These are phyloP conservation scores for Aspergillus fumigatus DNA, from an alignment of 2,329 filamentous ascomycete genomes.

Conservation along the genomic window DNA sequence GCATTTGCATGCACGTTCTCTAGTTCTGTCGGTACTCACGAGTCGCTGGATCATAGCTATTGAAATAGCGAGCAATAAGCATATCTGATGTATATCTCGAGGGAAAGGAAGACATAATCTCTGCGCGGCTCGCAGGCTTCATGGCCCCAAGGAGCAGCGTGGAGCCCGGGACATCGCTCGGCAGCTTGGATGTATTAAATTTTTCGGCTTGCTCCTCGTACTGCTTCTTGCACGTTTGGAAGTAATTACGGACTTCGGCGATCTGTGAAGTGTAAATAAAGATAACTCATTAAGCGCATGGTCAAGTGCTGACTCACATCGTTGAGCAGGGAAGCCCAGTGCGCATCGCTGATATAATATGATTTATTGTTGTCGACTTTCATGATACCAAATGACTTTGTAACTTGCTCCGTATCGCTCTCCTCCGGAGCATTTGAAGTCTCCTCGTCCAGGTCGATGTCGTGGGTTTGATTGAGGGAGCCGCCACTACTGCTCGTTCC, in stretches of 20 bases:
- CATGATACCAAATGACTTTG: constrained; percentile 72
- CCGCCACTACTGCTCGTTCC: constrained; percentile 33
- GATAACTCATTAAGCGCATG: constrained; percentile 1
- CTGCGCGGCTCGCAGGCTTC: constrained; percentile 64
- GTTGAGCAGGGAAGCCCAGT: constrained; percentile 75
- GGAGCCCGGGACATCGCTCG: constrained; percentile 56
- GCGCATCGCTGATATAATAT: constrained; percentile 75
- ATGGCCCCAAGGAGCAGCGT: constrained; percentile 73
- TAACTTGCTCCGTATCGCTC: constrained; percentile 66
- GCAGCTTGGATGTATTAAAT: constrained; percentile 62
- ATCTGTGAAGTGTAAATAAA: constrained; percentile 50
- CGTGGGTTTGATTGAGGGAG: constrained; percentile 35
- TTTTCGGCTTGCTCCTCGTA: constrained; percentile 75
- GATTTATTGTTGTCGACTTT: constrained; percentile 77
- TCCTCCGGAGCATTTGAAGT: constrained; percentile 57
- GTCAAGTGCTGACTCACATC: constrained; percentile 48
- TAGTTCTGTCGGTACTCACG: constrained; percentile 40
- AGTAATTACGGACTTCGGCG: constrained; percentile 90
- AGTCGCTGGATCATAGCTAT: constrained; percentile 65
- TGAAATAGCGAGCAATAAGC: constrained; percentile 85
- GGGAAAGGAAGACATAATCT: constrained; percentile 76
- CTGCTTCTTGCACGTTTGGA: constrained; percentile 79
- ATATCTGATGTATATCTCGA: constrained; percentile 77
- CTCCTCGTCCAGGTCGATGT: constrained; percentile 47
- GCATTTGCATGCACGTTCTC: neutral